Evolutionary conservation across 495 filamentous ascomycete genomes (phyloP).

Genomic region (Staphylotrichum longicolle): DNA sequence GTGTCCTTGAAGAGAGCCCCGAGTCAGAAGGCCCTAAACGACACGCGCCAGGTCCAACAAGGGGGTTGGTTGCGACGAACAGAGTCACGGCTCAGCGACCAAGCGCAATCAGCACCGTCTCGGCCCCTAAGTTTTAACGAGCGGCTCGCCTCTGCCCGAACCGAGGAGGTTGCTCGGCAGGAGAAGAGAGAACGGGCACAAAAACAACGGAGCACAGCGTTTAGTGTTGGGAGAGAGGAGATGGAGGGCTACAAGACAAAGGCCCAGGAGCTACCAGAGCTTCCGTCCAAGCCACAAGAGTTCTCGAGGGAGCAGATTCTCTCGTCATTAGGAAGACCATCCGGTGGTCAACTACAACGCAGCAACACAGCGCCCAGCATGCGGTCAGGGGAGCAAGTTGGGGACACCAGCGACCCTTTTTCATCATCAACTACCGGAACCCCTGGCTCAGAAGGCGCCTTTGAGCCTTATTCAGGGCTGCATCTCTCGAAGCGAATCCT

Average conservation of each 20-base stretch:
- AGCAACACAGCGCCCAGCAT: conserved; percentile 54
- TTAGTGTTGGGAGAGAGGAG: conserved; percentile 63
- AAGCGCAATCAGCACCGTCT: conserved; percentile 29
- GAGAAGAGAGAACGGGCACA: conserved; percentile 55
- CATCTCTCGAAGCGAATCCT: conserved; percentile 86
- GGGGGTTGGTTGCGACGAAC: conserved; percentile 47
- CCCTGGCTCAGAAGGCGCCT: conserved; percentile 45
- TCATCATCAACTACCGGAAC: conserved; percentile 9
- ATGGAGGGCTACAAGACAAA: conserved; percentile 63
- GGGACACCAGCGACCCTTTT: too few species aligned
- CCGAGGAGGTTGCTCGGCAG: conserved; percentile 55
- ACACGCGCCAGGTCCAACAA: conserved; percentile 28
- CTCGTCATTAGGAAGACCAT: conserved; percentile 36
- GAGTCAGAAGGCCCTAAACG: conserved; percentile 38
- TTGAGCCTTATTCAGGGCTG: conserved; percentile 81
- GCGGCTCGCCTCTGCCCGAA: conserved; percentile 66
- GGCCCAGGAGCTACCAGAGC: conserved; percentile 54
- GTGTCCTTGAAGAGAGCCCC: conserved; percentile 80
- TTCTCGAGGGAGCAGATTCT: conserved; percentile 67
- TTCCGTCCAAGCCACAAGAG: conserved; percentile 46
- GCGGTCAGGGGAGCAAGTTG: conserved; percentile 24
- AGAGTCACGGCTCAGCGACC: conserved; percentile 34
- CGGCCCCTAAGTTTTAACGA: conserved; percentile 79
- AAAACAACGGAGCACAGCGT: conserved; percentile 64
- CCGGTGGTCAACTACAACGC: conserved; percentile 41